A percentile compares a stretch with the other conserved stretches of the same genome.
Evolutionary conservation across 805 yeast species (phyloP).

Genomic region (Hanseniaspora lindneri): DNA sequence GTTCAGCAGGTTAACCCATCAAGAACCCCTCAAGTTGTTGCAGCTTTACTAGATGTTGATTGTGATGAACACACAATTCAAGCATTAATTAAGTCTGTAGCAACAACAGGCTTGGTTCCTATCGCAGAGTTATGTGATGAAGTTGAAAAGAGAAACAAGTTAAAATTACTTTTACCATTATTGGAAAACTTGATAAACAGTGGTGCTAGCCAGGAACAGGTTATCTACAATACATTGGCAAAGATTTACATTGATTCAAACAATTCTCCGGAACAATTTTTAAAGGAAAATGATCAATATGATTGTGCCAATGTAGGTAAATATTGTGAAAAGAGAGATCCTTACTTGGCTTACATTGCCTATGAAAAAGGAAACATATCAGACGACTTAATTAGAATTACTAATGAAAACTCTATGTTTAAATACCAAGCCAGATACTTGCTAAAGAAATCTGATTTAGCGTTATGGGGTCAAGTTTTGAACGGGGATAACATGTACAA

Average conservation of each 20-base stretch:
- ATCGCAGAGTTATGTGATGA: slow-evolving; percentile 77
- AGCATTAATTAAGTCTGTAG: slow-evolving; percentile 45
- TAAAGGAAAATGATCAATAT: slow-evolving; percentile 79
- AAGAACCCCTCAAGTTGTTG: slow-evolving; percentile 91
- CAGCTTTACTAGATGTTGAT: slow-evolving; percentile 92
- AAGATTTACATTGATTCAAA: slow-evolving; percentile 96
- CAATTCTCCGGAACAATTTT: slow-evolving; percentile 93
- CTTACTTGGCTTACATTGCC: slow-evolving; percentile 93
- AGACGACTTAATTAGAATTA: slow-evolving; percentile 75
- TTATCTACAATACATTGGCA: slow-evolving; percentile 87
- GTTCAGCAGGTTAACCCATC: slow-evolving; percentile 96
- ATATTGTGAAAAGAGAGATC: slow-evolving; percentile 98
- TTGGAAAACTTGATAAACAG: slow-evolving; percentile 75
- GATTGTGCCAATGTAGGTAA: slow-evolving; percentile 93
- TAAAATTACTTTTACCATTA: slow-evolving; percentile 84
- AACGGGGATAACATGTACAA: slow-evolving; percentile 68
- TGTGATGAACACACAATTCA: slow-evolving; percentile 86
- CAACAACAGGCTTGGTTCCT: slow-evolving; percentile 92
- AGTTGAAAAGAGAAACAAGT: slow-evolving; percentile 92
- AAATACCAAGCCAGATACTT: slow-evolving; percentile 97
- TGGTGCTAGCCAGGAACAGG: slow-evolving; percentile 71
- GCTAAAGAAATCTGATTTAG: slow-evolving; percentile 73
- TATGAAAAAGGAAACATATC: slow-evolving; percentile 93
- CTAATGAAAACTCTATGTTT: slow-evolving; percentile 96
- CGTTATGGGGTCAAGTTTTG: slow-evolving; percentile 72